Evolutionary conservation across 805 yeast species (phyloP).

Genomic region (Priceomyces fermenticarens): DNA sequence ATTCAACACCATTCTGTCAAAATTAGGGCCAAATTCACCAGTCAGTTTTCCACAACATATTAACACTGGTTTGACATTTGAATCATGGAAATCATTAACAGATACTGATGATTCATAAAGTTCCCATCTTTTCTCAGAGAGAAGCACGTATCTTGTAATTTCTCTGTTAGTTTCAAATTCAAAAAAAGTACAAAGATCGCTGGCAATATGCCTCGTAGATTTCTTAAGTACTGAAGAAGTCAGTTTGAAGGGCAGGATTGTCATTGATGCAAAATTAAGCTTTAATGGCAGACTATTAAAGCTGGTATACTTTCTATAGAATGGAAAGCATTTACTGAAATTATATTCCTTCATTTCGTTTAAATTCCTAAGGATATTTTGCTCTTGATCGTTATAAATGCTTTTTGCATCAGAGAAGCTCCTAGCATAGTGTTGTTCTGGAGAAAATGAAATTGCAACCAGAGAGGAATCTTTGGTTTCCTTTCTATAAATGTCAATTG

Average conservation of each 20-base stretch:
- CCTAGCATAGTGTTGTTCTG: conserved; percentile 7
- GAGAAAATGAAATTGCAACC: conserved; percentile 13
- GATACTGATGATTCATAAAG: conserved; percentile 51
- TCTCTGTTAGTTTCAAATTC: conserved; percentile 49
- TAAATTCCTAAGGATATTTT: conserved; percentile 16
- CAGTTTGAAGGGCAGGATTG: conserved; percentile 18
- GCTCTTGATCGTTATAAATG: conserved; percentile 11
- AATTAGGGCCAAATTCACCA: conserved; percentile 63
- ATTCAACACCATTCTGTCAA: conserved; percentile 33
- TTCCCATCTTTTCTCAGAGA: conserved; percentile 72
- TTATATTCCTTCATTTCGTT: conserved; percentile 55
- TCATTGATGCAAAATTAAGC: conserved; percentile 19
- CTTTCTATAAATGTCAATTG: conserved; percentile 7
- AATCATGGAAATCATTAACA: conserved; percentile 34
- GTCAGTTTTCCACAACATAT: conserved; percentile 65
- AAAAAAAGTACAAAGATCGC: conserved; percentile 26
- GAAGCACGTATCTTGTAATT: conserved; percentile 59
- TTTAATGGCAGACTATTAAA: conserved; percentile 55
- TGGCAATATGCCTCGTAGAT: conserved; percentile 23
- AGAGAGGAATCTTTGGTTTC: conserved; percentile 1
- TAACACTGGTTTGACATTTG: conserved; percentile 43
- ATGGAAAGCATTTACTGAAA: conserved; percentile 80
- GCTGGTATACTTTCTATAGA: conserved; percentile 58
- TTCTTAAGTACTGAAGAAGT: conserved; percentile 22
- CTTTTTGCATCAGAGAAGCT: conserved; percentile 2